Evolutionary conservation across 148 eudicot species (phyloP), one percentile per base, ranked within the genome.

Genomic region (Diospyros lotus): DNA sequence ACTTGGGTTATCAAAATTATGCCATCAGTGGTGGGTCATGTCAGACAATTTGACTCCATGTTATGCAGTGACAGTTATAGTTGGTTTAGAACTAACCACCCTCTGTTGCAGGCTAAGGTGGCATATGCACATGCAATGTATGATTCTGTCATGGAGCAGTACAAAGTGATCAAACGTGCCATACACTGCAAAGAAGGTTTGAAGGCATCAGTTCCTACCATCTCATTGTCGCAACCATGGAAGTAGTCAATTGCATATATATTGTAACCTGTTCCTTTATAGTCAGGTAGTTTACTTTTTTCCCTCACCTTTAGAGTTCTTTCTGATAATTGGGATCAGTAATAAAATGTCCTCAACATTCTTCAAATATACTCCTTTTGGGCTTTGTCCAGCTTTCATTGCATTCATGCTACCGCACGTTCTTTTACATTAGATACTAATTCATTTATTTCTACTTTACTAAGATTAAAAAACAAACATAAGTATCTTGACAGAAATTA

Each of bases 201-300:
- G 65, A 70, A 79, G 59, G 94, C 96, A 72, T 92, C 97, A 66
- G 83, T 80, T 45, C 73, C 88, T 43, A 68, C 90, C 5, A 52
- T 86, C 73, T 84, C 88, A 15, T 85, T 94, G 78, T 90, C 96
- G n/a, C 97, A 92, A 83, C 96, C 97, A n/a, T 89, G 96, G 98
- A 73, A 81, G 76, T 78, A 84, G 74, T 62, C 28, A 46, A 66
- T 66, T 45, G 8, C 74, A 50, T 64, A 42, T 66, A n/a, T 40
- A 7, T 68, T 67, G 14, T 66, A 13, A 1, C n/a, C 45, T 55
- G 48, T 60, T 66, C 28, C 54, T 68, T 68, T 45, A 72, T 52
- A 69, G 55, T 74, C 77, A 83, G 79, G 84, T 86, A 79, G 7
- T 6, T 54, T 17, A 38, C 45, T 58, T 63, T 43, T 44, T 9